phyloP scores from a whole-genome alignment of 2,329 filamentous ascomycete genomes.

The Cercospora zeae-maydis region DNA sequence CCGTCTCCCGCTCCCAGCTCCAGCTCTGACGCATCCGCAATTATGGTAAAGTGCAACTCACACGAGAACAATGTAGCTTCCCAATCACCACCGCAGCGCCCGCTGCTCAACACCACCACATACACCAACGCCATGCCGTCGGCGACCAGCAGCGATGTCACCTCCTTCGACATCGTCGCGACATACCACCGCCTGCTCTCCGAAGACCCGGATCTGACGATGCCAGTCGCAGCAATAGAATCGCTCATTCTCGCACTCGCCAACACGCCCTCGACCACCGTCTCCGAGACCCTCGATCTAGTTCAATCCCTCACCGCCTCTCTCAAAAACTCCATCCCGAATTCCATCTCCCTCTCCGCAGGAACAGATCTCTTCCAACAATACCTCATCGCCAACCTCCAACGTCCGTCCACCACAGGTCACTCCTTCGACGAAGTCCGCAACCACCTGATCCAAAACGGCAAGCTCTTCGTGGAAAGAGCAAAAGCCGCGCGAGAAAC shows the following conservation, averaged over 20 bases:
- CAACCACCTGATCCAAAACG: slow-evolving; percentile 79
- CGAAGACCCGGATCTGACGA: slow-evolving; percentile 80
- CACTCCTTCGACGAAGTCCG: slow-evolving; percentile 79
- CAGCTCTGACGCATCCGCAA: slow-evolving; percentile 4
- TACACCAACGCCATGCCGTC: neutral
- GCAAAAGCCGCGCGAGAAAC: slow-evolving; percentile 80
- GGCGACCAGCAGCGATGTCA: slow-evolving; percentile 1
- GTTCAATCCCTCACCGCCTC: slow-evolving; percentile 72
- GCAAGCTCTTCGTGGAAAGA: slow-evolving; percentile 77
- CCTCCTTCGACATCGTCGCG: slow-evolving; percentile 53
- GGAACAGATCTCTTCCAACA: slow-evolving; percentile 94
- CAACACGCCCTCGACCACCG: slow-evolving; percentile 74
- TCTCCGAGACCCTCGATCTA: slow-evolving; percentile 88
- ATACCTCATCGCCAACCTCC: slow-evolving; percentile 75
- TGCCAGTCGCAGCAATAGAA: slow-evolving; percentile 93
- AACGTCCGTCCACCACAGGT: slow-evolving; percentile 45
- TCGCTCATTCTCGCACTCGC: slow-evolving; percentile 82
- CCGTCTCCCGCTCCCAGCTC: neutral
- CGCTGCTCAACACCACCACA: slow-evolving; percentile 4
- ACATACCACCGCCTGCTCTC: slow-evolving; percentile 62
- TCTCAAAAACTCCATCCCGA: slow-evolving; percentile 74
- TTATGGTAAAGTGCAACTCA: neutral
- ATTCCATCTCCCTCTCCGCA: slow-evolving; percentile 87
- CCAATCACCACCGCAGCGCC: slow-evolving; percentile 2
- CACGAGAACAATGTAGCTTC: slow-evolving; percentile 9